phyloP scores from a whole-genome alignment of 208 protist genomes.

The Porcisia hertigi region DNA sequence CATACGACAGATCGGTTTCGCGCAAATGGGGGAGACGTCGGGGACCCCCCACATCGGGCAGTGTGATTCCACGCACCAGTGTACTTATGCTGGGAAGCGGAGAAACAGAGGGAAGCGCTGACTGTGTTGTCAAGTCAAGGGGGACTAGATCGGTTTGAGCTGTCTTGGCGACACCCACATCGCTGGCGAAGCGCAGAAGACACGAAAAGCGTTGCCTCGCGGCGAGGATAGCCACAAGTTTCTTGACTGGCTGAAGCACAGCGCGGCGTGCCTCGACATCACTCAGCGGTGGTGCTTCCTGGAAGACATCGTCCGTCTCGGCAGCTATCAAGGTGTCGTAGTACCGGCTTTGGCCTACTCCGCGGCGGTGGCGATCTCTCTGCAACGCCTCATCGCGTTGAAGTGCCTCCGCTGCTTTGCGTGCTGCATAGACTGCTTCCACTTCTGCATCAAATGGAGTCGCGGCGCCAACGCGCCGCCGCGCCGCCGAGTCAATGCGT shows the following conservation, averaged over 20 bases:
- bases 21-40: not conserved
- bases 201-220: constrained; percentile 23
- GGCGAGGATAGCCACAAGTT: constrained; percentile 34
- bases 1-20: not conserved
- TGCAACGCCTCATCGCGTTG: constrained; percentile 7
- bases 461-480: constrained; percentile 5
- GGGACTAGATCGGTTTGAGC: not conserved
- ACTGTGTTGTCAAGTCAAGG: not conserved
- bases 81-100: constrained; percentile 15
- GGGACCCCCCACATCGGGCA: constrained; percentile 4
- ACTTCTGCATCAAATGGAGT: constrained; percentile 16
- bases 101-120: not conserved
- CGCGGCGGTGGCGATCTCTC: constrained; percentile 6
- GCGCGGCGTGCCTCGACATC: constrained; percentile 35
- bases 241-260: constrained; percentile 28
- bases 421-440: constrained; percentile 1
- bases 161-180: not conserved
- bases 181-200: constrained; percentile 9
- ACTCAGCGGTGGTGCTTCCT: constrained; percentile 13
- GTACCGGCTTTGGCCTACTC: constrained; percentile 6
- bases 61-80: constrained; percentile 3
- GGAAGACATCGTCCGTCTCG: not conserved
- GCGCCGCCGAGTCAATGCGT: not conserved
- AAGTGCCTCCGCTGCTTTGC: not conserved
- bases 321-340: constrained; percentile 16